Base-by-base conservation (phyloP, 306 rosid species). In the Cucurbita moschata region DNA sequence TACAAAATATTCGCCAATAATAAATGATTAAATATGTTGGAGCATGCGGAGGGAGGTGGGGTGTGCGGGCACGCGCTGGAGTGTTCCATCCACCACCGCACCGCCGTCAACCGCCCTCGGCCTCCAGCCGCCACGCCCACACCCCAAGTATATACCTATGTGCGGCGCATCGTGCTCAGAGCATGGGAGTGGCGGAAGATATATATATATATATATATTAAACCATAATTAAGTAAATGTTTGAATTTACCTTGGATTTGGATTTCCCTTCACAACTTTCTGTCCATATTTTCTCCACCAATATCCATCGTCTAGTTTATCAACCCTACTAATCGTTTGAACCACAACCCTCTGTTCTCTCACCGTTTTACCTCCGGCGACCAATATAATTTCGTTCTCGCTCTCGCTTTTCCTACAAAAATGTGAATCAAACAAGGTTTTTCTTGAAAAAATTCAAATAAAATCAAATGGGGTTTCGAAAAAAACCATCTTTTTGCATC, bases 321-420 rank as follows among this genome's bases (percentile, higher is more conserved):
- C 94, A 51, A 85, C 76, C 13, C 70, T 81, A 79, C 91, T 88
- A 74, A 83, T 79, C 15, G 94, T 85, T 79, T 86, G 88, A 71
- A 90, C 91, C 13, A 92, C 96, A 71, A 92, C 90, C 82, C 96
- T 92, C 16, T 96, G 91, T 73, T 90, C 96, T 78, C 88, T 90
- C 81, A 88, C 92, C 61, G 98, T 88, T 84, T 89, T 87, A 47
- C 83, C 84, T 50, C 92, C 98, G 39, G 83, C 73, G 23, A 81
- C 88, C 10, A 87, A 87, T 21, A 88, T 74, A 0, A 87, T 85
- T 83, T 92, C 96, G 63, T 81, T 88, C 55, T 90, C 96, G 71
- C 87, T 89, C 66, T 88, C 97, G 7, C 77, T 81, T 84, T 79
- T 92, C 96, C 98, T 92, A 81, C 77, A 58, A 71, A 61, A 62